These are phyloP conservation scores for Elaeis guineensis DNA, from an alignment of 176 grass and related monocot genomes.

Conservation along the genomic window DNA sequence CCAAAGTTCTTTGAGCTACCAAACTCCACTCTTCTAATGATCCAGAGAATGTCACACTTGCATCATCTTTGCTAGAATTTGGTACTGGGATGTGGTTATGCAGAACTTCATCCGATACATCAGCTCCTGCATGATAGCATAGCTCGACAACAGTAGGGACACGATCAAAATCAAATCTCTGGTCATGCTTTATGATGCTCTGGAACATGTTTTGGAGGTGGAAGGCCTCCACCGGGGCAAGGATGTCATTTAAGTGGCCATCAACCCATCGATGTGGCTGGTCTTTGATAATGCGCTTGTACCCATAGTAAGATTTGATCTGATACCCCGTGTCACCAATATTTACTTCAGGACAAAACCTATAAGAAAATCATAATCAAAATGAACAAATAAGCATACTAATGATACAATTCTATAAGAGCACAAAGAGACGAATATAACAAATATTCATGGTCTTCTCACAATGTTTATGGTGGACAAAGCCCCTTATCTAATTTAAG, in stretches of 20 bases:
- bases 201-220: conserved; percentile 60
- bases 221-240: conserved; percentile 57
- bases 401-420: too few relatives aligned
- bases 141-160: conserved; percentile 75
- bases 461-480: too few relatives aligned
- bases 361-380: conserved; percentile 22
- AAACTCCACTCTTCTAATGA: conserved; percentile 31
- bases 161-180: conserved; percentile 60
- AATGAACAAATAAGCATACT: not conserved
- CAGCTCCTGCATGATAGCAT: conserved; percentile 76
- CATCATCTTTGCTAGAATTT: not conserved
- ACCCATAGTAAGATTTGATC: conserved; percentile 61
- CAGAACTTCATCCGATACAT: conserved; percentile 27
- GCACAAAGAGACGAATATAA: too few relatives aligned
- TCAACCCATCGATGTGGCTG: conserved; percentile 42
- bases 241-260: conserved; percentile 53
- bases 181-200: conserved; percentile 68
- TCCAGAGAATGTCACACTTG: not conserved
- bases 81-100: not conserved
- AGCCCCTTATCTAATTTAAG: too few relatives aligned
- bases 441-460: too few relatives aligned
- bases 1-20: conserved; percentile 56
- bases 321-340: conserved; percentile 48
- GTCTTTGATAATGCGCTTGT: conserved; percentile 58
- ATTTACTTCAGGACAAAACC: conserved; percentile 77